Conservation (phyloP, 2,329 filamentous ascomycete genomes). For the Sarocladiaceae sp. region DNA sequence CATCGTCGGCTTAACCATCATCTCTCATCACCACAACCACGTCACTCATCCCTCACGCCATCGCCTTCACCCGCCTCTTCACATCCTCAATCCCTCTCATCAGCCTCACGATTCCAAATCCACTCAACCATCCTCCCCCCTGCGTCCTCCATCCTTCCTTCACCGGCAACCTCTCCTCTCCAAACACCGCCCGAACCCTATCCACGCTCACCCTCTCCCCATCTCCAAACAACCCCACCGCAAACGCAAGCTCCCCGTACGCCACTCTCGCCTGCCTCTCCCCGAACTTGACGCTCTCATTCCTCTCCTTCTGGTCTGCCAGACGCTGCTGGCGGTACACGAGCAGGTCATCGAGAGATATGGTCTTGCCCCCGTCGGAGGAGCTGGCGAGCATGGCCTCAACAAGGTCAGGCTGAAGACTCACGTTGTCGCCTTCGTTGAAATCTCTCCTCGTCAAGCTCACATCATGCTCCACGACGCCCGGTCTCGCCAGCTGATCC, state of each 20-base stretch:
- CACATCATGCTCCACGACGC: conserved; percentile 3
- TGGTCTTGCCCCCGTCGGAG: conserved; percentile 3
- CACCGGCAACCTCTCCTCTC: conserved; percentile 7
- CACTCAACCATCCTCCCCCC: not conserved
- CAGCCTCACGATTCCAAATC: conserved; percentile 8
- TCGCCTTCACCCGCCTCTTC: conserved; percentile 1
- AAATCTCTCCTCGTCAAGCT: conserved; percentile 1
- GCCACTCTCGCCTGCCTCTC: not conserved
- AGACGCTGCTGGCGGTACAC: not conserved
- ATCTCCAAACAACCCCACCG: conserved; percentile 1
- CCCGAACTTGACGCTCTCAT: not conserved
- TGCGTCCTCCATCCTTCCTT: conserved; percentile 1
- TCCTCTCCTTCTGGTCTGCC: not conserved
- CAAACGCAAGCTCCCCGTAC: not conserved
- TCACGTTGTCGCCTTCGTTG: conserved; percentile 1
- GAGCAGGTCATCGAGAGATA: conserved; percentile 1
- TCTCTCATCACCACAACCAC: not conserved
- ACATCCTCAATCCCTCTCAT: not conserved
- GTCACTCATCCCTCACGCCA: not conserved
- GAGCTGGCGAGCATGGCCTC: conserved; percentile 2
- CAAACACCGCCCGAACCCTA: not conserved
- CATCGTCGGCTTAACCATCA: not conserved
- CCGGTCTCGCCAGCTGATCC: conserved; percentile 11
- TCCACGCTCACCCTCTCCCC: not conserved
- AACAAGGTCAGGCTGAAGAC: not conserved